Percentiles rank a stretch among this genome's conserved stretches.
Evolutionary conservation across 371 early-diverging fungal genomes (phyloP).

Genomic region (Mortierella sp.): DNA sequence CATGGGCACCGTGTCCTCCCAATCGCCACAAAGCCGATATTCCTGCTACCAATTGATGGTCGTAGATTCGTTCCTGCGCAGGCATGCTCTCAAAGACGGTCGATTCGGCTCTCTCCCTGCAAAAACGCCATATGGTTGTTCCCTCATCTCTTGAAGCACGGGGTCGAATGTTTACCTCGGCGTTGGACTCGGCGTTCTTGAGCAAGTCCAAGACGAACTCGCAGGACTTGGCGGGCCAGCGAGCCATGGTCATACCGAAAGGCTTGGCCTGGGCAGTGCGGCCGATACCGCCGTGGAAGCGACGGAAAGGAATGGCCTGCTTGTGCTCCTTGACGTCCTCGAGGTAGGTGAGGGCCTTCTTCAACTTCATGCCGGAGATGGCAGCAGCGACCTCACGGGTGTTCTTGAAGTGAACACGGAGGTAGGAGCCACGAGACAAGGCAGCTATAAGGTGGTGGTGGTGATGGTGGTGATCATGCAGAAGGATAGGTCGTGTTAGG

Average conservation of each 20-base stretch:
- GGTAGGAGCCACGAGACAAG: slow-evolving; percentile 95
- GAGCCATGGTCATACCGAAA: slow-evolving; percentile 94
- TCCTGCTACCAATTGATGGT: no score
- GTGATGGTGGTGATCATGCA: not conserved
- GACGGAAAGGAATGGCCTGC: slow-evolving; percentile 98
- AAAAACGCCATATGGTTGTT: no score
- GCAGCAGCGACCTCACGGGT: slow-evolving; percentile 98
- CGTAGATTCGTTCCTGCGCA: no score
- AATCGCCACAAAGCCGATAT: no score
- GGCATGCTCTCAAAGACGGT: not conserved
- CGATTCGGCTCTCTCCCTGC: not conserved
- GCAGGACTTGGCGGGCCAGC: slow-evolving; percentile 99
- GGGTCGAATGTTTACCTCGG: slow-evolving; percentile 70
- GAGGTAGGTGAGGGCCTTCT: slow-evolving; percentile 96
- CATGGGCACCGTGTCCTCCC: no score
- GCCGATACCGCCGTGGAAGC: slow-evolving; percentile 98
- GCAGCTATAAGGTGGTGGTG: slow-evolving; percentile 71
- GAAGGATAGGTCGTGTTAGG: not conserved
- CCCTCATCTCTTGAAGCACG: not conserved
- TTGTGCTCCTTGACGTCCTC: slow-evolving; percentile 97
- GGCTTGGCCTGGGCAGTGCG: slow-evolving; percentile 98
- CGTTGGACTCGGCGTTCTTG: slow-evolving; percentile 98
- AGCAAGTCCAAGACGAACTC: slow-evolving; percentile 95
- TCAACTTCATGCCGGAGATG: slow-evolving; percentile 94
- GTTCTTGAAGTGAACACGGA: slow-evolving; percentile 99